These are phyloP conservation scores for Boehmeria nivea DNA, from an alignment of 306 rosid species.

Conservation along the genomic window DNA sequence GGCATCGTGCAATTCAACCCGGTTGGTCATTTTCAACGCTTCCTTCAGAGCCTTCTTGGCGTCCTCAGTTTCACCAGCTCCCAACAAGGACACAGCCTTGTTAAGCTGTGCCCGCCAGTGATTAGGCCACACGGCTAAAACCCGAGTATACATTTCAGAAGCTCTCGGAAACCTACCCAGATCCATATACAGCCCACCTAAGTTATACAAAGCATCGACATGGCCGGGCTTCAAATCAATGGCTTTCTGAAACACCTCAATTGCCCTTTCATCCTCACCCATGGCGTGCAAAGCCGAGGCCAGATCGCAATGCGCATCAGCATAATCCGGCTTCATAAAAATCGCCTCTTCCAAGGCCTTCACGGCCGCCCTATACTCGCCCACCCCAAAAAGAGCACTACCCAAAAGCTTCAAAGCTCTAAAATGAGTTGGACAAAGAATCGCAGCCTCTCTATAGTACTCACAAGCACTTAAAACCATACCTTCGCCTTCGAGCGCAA, in stretches of 20 bases:
- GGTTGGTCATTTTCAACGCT: slow-evolving; percentile 93
- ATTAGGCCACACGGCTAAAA: slow-evolving; percentile 89
- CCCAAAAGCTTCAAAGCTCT: slow-evolving; percentile 96
- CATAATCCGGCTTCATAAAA: slow-evolving; percentile 90
- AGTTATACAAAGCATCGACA: slow-evolving; percentile 85
- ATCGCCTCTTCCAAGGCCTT: slow-evolving; percentile 94
- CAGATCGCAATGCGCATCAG: slow-evolving; percentile 95
- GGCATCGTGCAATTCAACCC: slow-evolving; percentile 96
- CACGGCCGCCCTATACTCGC: slow-evolving; percentile 93
- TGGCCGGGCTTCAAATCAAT: slow-evolving; percentile 95
- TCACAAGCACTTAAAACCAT: slow-evolving; percentile 99
- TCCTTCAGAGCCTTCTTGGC: slow-evolving; percentile 90
- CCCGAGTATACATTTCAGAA: slow-evolving; percentile 95
- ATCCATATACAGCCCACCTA: slow-evolving; percentile 98
- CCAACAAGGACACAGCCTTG: slow-evolving; percentile 91
- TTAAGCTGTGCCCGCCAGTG: slow-evolving; percentile 99
- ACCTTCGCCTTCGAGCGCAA: slow-evolving; percentile 96
- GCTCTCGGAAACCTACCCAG: slow-evolving; percentile 91
- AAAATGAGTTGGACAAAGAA: slow-evolving; percentile 94
- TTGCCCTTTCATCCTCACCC: slow-evolving; percentile 92
- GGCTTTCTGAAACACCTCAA: slow-evolving; percentile 94
- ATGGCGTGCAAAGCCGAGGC: slow-evolving; percentile 96
- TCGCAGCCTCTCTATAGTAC: slow-evolving; percentile 97
- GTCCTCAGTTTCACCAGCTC: slow-evolving; percentile 90
- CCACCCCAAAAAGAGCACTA: slow-evolving; percentile 95